phyloP scores from a whole-genome alignment of 768 basidiomycete genomes.

The Obba rivulosa region DNA sequence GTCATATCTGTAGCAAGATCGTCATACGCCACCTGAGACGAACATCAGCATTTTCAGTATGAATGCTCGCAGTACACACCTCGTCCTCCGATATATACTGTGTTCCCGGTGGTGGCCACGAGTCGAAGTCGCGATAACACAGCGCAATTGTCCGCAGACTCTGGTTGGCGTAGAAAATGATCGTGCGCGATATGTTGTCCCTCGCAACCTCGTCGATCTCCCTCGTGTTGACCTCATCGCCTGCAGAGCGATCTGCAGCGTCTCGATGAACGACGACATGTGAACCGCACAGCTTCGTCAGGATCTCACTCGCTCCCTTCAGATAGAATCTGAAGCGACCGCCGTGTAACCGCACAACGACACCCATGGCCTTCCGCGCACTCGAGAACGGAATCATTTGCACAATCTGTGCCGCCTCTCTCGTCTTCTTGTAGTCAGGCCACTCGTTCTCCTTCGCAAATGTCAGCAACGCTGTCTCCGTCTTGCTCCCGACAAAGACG shows the following conservation, averaged over 20 bases:
- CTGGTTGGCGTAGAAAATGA: conserved; percentile 98
- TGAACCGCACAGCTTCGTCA: conserved; percentile 66
- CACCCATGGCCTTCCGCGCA: conserved; percentile 92
- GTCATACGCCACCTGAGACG: conserved; percentile 56
- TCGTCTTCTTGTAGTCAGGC: conserved; percentile 60
- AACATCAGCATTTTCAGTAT: background rate
- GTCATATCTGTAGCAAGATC: conserved; percentile 68
- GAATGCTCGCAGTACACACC: conserved; percentile 28
- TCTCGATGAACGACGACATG: conserved; percentile 66
- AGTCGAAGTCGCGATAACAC: conserved; percentile 83
- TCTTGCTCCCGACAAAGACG: conserved; percentile 88
- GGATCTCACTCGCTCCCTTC: conserved; percentile 94
- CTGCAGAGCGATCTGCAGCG: conserved; percentile 21
- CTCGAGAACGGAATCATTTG: conserved; percentile 95
- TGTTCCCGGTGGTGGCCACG: conserved; percentile 72
- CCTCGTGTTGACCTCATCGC: conserved; percentile 44
- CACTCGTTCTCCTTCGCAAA: conserved; percentile 82
- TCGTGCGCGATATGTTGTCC: conserved; percentile 87
- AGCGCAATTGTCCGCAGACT: conserved; percentile 90
- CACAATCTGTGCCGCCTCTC: conserved; percentile 55
- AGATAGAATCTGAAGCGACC: conserved; percentile 66
- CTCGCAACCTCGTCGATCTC: conserved; percentile 60
- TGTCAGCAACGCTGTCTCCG: conserved; percentile 85
- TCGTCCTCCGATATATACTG: conserved; percentile 42
- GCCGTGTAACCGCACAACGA: conserved; percentile 59